These are phyloP conservation scores for Neurospora sp. DNA, from an alignment of 2,329 filamentous ascomycete genomes.

Conservation along the genomic window DNA sequence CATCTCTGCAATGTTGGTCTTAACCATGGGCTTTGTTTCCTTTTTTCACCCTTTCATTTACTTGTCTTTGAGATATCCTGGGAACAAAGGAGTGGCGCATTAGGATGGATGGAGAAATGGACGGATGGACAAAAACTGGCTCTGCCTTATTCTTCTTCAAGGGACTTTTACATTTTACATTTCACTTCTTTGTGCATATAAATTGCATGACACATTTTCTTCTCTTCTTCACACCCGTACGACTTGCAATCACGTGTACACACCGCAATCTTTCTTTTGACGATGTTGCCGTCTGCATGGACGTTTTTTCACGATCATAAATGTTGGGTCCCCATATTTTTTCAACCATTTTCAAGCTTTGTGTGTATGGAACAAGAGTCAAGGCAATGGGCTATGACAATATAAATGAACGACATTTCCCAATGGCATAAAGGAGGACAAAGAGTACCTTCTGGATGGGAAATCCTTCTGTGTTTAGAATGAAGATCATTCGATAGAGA, in stretches of 20 bases:
- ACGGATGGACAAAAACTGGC: neutral
- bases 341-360: neutral
- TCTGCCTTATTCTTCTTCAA: neutral
- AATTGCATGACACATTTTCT: neutral
- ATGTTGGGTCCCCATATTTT: neutral
- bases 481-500: neutral
- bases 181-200: neutral
- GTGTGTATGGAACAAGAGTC: neutral
- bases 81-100: neutral
- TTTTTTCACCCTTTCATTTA: neutral
- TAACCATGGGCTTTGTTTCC: neutral
- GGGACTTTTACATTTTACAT: neutral
- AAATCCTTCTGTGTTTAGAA: neutral
- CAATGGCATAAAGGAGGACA: neutral
- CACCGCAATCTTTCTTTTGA: neutral
- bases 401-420: neutral
- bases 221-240: neutral
- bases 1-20: neutral
- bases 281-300: neutral
- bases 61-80: neutral
- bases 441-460: neutral
- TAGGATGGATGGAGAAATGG: neutral
- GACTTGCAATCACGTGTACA: neutral
- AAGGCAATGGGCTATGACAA: neutral
- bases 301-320: neutral